These are phyloP conservation scores for Gracilaria domingensis DNA, from an alignment of 23 red algal genomes.

Conservation along the genomic window DNA sequence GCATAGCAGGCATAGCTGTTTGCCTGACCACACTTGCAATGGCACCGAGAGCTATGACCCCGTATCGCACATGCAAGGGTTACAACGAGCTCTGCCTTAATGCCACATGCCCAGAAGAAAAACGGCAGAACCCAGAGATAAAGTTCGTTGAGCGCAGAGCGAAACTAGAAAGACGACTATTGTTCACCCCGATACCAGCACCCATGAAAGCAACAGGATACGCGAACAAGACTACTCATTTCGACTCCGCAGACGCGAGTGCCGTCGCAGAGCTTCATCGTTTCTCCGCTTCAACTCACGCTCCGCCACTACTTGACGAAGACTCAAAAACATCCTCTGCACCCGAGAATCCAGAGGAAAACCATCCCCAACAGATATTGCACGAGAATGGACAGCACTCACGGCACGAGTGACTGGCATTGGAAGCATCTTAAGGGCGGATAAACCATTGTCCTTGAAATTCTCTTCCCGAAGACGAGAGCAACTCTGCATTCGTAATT, in stretches of 20 bases:
- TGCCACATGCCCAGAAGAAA: too few species aligned
- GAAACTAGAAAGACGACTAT: background rate
- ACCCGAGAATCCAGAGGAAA: constrained; percentile 61
- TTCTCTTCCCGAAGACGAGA: constrained; percentile 36
- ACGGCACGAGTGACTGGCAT: constrained; percentile 4
- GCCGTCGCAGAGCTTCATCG: constrained; percentile 5
- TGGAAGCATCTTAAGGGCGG: constrained; percentile 13
- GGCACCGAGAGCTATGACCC: too few species aligned
- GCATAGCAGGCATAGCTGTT: too few species aligned
- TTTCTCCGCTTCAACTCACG: constrained; percentile 6
- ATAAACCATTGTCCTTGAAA: constrained; percentile 29
- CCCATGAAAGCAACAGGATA: background rate
- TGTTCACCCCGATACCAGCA: background rate
- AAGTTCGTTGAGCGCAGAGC: background rate
- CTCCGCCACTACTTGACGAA: background rate
- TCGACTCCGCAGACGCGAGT: constrained; percentile 3
- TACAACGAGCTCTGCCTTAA: too few species aligned
- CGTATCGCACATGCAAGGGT: too few species aligned
- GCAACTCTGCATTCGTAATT: constrained; percentile 60
- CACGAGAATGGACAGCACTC: constrained; percentile 8
- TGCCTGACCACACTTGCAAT: too few species aligned
- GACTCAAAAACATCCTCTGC: background rate
- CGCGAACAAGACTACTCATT: background rate
- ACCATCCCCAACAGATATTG: constrained; percentile 57
- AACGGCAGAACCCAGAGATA: too few species aligned